Percentiles rank a stretch among this genome's conserved stretches.
Conservation (phyloP, 345 rosid genomes). For the Punica granatum region DNA sequence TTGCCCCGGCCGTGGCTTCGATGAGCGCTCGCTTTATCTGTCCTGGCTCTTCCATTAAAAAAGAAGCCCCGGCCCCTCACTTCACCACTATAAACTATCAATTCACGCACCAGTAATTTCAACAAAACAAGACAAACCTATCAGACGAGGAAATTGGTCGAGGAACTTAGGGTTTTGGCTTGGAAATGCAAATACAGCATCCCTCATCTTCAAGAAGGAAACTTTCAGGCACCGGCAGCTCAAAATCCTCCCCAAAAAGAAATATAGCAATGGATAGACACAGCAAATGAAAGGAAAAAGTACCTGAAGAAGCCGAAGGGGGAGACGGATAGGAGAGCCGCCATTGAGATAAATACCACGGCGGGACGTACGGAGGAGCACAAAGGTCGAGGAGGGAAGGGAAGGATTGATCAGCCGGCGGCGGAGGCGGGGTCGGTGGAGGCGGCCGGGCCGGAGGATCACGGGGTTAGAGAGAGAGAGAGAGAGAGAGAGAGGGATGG, state of each 20-base stretch:
- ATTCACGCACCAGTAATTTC: background rate
- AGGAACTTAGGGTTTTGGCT: background rate
- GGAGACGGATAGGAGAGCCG: background rate
- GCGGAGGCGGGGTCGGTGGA: background rate
- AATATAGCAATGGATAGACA: background rate
- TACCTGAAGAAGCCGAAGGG: background rate
- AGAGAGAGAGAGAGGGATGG: background rate
- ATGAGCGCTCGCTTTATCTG: slow-evolving; percentile 64
- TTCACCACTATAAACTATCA: slow-evolving; percentile 1
- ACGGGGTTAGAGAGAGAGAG: background rate
- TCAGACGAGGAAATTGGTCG: background rate
- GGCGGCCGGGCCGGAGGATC: background rate
- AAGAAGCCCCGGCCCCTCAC: background rate
- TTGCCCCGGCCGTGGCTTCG: slow-evolving; percentile 68
- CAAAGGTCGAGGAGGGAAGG: background rate
- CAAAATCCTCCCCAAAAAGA: background rate
- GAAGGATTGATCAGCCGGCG: background rate
- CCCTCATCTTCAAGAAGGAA: background rate
- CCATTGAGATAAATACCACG: background rate
- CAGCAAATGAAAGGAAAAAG: background rate
- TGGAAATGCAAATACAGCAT: background rate
- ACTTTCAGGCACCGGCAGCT: background rate
- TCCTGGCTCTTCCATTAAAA: slow-evolving; percentile 49
- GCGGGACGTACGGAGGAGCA: background rate
- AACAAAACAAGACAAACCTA: background rate